Percentiles rank a stretch among this genome's conserved stretches.
phyloP scores from a whole-genome alignment of 192 early-diverging fungal species.

The Coemansia sp. region DNA sequence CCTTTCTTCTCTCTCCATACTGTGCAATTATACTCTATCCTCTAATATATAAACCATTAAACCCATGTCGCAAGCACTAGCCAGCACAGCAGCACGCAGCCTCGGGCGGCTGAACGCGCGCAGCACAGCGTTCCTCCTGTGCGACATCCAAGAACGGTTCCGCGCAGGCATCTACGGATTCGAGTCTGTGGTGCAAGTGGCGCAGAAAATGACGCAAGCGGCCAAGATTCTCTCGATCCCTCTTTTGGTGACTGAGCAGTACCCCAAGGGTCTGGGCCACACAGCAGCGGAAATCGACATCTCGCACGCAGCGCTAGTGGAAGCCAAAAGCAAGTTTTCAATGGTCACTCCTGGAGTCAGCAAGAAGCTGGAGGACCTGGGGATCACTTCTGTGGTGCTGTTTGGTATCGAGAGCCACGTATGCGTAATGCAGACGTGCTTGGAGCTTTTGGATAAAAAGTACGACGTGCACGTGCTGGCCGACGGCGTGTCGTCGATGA shows the following conservation, averaged over 20 bases:
- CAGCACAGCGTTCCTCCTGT: conserved; percentile 84
- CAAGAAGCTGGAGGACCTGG: conserved; percentile 49
- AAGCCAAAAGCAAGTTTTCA: conserved; percentile 83
- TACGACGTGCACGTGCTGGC: conserved; percentile 86
- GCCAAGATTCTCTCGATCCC: conserved; percentile 76
- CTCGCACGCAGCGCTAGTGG: conserved; percentile 55
- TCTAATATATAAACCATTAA: no score
- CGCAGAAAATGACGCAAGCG: conserved; percentile 81
- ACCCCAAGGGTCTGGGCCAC: conserved; percentile 64
- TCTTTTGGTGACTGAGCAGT: conserved; percentile 89
- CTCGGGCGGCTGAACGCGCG: conserved; percentile 56
- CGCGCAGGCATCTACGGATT: conserved; percentile 77
- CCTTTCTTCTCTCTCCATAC: background rate
- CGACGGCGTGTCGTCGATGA: conserved; percentile 90
- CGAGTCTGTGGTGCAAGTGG: conserved; percentile 73
- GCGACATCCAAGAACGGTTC: conserved; percentile 90
- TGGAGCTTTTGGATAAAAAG: conserved; percentile 78
- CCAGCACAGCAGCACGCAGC: conserved; percentile 30
- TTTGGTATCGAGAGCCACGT: conserved; percentile 97
- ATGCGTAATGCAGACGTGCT: conserved; percentile 90
- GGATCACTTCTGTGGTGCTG: conserved; percentile 69
- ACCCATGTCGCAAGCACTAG: conserved; percentile 5
- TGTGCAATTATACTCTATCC: background rate
- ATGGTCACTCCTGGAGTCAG: conserved; percentile 72
- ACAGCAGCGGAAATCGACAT: conserved; percentile 80